Base-by-base conservation (phyloP, 169 alveolate genomes). In the Prorocentrum cordatum region DNA sequence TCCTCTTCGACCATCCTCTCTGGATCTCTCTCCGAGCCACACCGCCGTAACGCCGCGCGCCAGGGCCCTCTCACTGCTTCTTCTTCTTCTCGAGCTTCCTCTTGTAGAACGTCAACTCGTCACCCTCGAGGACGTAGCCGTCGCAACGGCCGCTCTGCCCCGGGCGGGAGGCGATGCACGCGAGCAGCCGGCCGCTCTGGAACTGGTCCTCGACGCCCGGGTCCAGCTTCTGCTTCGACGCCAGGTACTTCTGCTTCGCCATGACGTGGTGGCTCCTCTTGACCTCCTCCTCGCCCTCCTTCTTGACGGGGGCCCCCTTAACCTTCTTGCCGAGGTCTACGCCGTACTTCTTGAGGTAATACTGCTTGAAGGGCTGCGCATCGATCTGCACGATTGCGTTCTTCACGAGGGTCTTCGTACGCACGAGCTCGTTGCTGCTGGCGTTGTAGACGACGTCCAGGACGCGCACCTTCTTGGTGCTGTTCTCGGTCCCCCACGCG, bases 361-460 rank as follows among this genome's bases (percentile, higher is more conserved):
- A 98, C 77, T 96, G 94, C 94, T 95, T 97, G 96, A 97, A 98
- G 58, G 99, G 99, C 47, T 98, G 96, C 82, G 99, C 99, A 92
- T 98, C 99, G 83, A 98, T 95, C 84, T 95, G 94, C 50, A 97
- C 99, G 79, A 98, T 97, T 66, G 97, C 93, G 95, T 97, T 97
- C 96, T 98, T 98, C 58, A 97, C 99, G 91, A 98, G 91, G 59
- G 99, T 97, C 95, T 97, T 97, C 58, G 99, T 98, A 88, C 99
- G 97, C 75, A 98, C 99, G 86, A 98, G 94, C 95, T 98, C 99
- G 95, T 98, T 98, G 95, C 97, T 98, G 92, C 99, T 96, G 70
- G 99, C 99, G 92, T 98, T 98, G 97, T 98, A 98, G 73, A 97
- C 99, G 91, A 97, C 99, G 83, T 97, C 99, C 93, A 97, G 87